Evolutionary conservation across 768 basidiomycete species (phyloP).

Genomic region (Pholiota microspora): DNA sequence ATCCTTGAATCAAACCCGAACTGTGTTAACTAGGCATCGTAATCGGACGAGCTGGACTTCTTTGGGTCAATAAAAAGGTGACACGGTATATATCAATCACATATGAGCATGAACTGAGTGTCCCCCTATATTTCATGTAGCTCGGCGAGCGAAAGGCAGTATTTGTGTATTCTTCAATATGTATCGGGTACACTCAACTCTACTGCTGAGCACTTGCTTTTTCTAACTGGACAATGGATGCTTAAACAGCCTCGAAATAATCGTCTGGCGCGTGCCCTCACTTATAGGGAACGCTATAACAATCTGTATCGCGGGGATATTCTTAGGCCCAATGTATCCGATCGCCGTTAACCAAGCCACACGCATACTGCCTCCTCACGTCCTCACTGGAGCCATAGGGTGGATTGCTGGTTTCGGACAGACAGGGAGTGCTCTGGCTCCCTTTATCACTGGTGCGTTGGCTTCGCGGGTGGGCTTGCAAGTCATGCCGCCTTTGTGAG

Average conservation of each 20-base stretch:
- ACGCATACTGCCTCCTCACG: constrained; percentile 61
- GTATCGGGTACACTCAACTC: constrained; percentile 50
- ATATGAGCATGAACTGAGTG: too few species aligned
- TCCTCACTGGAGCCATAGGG: constrained; percentile 57
- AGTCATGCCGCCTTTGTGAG: constrained; percentile 57
- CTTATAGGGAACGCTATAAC: constrained; percentile 59
- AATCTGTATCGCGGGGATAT: constrained; percentile 57
- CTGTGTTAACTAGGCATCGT: constrained; percentile 39
- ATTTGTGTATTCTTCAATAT: constrained; percentile 46
- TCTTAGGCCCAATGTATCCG: constrained; percentile 56
- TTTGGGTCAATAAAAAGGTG: constrained; percentile 51
- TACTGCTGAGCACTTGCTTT: too few species aligned
- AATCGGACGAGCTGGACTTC: constrained; percentile 46
- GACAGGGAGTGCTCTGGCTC: constrained; percentile 65
- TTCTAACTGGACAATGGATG: too few species aligned
- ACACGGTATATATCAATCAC: too few species aligned
- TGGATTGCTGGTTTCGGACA: constrained; percentile 65
- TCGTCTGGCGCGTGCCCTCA: constrained; percentile 65
- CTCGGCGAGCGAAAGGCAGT: constrained; percentile 51
- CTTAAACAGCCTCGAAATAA: constrained; percentile 46
- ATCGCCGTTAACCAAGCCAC: constrained; percentile 45
- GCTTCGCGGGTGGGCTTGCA: constrained; percentile 58
- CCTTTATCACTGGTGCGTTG: constrained; percentile 69
- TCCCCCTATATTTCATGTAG: not conserved
- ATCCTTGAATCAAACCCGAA: not conserved